These are phyloP conservation scores for Cutaneotrichosporon sp. DNA, from an alignment of 1,284 basidiomycete genomes.

Conservation along the genomic window DNA sequence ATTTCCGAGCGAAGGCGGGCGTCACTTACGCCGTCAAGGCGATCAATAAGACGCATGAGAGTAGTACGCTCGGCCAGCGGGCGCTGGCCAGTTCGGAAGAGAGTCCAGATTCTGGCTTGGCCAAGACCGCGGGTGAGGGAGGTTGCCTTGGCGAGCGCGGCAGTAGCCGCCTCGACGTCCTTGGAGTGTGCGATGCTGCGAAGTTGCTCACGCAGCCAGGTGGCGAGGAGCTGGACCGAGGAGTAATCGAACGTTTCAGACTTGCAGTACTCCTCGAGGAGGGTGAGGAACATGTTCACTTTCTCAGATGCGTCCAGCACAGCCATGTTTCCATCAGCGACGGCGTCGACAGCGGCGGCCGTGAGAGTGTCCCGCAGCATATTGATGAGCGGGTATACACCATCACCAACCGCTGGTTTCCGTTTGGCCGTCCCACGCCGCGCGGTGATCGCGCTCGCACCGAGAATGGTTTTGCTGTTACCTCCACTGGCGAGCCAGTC, in stretches of 20 bases:
- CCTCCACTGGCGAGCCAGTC: conserved; percentile 24
- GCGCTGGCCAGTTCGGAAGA: conserved; percentile 32
- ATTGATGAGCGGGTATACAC: conserved; percentile 30
- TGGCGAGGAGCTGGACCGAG: conserved; percentile 48
- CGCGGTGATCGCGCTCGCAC: conserved; percentile 22
- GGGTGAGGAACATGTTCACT: conserved; percentile 4
- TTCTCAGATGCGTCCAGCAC: conserved; percentile 7
- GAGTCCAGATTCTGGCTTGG: conserved; percentile 50
- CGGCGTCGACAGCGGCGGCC: background rate
- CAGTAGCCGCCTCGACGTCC: conserved; percentile 13
- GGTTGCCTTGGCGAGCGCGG: conserved; percentile 33
- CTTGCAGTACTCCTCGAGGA: conserved; percentile 40
- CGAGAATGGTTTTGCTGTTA: conserved; percentile 32
- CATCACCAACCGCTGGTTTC: conserved; percentile 29
- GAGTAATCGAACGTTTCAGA: conserved; percentile 48
- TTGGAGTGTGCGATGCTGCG: conserved; percentile 15
- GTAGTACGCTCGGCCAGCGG: conserved; percentile 8
- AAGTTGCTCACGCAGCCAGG: conserved; percentile 40
- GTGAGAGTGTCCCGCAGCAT: conserved; percentile 23
- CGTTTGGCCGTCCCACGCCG: conserved; percentile 23
- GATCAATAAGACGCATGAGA: conserved; percentile 3
- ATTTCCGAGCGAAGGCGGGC: conserved; percentile 13
- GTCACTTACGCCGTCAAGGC: conserved; percentile 10
- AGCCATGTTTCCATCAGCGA: background rate
- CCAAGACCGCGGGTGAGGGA: conserved; percentile 46